Evolutionary conservation across 768 basidiomycete genomes (phyloP).

Genomic region (Trametes maxima): DNA sequence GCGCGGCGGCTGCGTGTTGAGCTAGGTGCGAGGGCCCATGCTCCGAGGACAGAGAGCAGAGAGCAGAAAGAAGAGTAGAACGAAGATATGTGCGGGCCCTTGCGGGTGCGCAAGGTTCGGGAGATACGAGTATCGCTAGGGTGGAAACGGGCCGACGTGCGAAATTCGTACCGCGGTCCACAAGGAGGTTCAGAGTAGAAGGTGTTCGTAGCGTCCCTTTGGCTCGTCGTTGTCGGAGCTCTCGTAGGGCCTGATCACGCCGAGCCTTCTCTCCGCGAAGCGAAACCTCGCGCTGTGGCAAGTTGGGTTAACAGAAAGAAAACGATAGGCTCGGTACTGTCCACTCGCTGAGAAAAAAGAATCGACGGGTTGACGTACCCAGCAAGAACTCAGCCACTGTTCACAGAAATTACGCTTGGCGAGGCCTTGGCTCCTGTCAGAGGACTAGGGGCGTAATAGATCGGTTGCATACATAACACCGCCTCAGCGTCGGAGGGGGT

Average conservation of each 20-base stretch:
- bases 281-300: neutral
- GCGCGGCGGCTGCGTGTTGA: neutral
- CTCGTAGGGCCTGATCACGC: neutral
- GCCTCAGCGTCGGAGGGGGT: neutral
- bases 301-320: neutral
- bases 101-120: neutral
- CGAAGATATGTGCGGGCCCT: neutral
- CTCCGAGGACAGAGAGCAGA: neutral
- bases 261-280: neutral
- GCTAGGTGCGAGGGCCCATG: neutral
- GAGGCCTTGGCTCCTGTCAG: neutral
- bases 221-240: neutral
- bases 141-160: constrained; percentile 9
- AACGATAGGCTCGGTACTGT: neutral
- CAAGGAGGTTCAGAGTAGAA: neutral
- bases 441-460: neutral
- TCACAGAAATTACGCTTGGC: neutral
- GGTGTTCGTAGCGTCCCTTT: neutral
- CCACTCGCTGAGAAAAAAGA: constrained; percentile 3
- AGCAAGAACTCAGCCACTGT: neutral
- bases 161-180: neutral
- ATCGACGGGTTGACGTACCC: neutral
- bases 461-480: neutral
- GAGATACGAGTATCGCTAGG: constrained; percentile 7
- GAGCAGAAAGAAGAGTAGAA: neutral